Conservation (phyloP, 129 eudicot species). For the Saussurea involucrata region DNA sequence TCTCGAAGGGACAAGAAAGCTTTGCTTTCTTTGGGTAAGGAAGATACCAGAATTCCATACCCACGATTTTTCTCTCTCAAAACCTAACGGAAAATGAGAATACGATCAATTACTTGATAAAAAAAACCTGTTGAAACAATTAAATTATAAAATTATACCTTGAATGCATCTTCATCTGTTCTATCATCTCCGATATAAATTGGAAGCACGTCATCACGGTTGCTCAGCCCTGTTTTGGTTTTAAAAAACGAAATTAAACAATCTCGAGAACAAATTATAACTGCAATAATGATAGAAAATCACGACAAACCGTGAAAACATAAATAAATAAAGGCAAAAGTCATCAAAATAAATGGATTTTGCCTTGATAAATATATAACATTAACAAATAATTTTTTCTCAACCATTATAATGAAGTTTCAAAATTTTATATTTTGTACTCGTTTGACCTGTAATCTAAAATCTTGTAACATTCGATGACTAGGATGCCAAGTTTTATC, state of each 20-base stretch:
- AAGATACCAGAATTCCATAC: constrained; percentile 55
- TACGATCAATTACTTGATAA: not conserved
- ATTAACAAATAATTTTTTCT: not conserved
- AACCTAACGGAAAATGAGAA: constrained; percentile 32
- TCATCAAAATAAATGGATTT: not conserved
- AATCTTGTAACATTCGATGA: not conserved
- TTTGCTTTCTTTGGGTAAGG: constrained; percentile 60
- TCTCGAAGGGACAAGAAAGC: constrained; percentile 59
- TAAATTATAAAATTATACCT: constrained; percentile 32
- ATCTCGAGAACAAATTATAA: not conserved
- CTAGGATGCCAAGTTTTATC: too few relatives aligned
- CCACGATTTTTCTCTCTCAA: constrained; percentile 53
- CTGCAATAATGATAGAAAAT: not conserved
- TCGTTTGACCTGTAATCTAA: not conserved
- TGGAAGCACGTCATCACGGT: constrained; percentile 56
- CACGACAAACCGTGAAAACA: not conserved
- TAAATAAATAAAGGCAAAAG: not conserved
- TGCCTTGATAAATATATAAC: not conserved
- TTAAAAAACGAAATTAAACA: not conserved
- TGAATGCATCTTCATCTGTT: constrained; percentile 93
- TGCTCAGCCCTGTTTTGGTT: constrained; percentile 44
- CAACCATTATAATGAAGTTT: not conserved
- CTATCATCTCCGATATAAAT: constrained; percentile 86
- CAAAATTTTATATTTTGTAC: not conserved
- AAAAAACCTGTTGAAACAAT: not conserved